Evolutionary conservation across 495 filamentous ascomycete species (phyloP).

Genomic region (Neurospora hispaniola): DNA sequence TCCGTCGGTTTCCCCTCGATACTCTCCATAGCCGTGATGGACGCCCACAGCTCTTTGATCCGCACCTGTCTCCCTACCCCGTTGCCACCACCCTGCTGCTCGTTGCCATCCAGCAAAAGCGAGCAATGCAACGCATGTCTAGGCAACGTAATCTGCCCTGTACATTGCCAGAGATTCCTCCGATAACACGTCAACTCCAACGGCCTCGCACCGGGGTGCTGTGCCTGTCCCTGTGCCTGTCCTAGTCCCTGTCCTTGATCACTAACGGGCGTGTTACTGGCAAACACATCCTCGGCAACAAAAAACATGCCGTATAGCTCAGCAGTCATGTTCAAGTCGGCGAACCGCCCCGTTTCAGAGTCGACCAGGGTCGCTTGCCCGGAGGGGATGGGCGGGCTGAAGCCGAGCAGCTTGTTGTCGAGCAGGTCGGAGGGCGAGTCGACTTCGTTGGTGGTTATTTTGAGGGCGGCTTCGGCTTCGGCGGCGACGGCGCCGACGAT

Average conservation of each 20-base stretch:
- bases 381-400: conserved; percentile 52
- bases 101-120: conserved; percentile 32
- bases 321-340: conserved; percentile 59
- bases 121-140: conserved; percentile 46
- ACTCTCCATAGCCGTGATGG: conserved; percentile 79
- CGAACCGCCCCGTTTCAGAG: conserved; percentile 13
- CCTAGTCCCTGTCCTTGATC: neutral
- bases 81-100: conserved; percentile 36
- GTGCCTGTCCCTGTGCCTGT: neutral
- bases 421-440: conserved; percentile 29
- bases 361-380: conserved; percentile 48
- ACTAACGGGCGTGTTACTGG: conserved; percentile 17
- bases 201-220: conserved; percentile 23
- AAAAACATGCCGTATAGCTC: conserved; percentile 96
- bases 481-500: conserved; percentile 1
- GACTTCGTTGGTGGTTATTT: conserved; percentile 15
- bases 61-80: conserved; percentile 53
- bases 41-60: conserved; percentile 63
- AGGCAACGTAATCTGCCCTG: conserved; percentile 68
- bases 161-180: conserved; percentile 82
- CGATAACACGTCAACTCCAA: conserved; percentile 88
- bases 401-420: conserved; percentile 50
- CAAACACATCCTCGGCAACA: conserved; percentile 63
- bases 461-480: conserved; percentile 28
- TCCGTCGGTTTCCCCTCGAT: conserved; percentile 82